Evolutionary conservation across 352 stramenopile genomes (phyloP), one percentile per base, ranked within the genome.

Genomic region (Phytophthora meadii): DNA sequence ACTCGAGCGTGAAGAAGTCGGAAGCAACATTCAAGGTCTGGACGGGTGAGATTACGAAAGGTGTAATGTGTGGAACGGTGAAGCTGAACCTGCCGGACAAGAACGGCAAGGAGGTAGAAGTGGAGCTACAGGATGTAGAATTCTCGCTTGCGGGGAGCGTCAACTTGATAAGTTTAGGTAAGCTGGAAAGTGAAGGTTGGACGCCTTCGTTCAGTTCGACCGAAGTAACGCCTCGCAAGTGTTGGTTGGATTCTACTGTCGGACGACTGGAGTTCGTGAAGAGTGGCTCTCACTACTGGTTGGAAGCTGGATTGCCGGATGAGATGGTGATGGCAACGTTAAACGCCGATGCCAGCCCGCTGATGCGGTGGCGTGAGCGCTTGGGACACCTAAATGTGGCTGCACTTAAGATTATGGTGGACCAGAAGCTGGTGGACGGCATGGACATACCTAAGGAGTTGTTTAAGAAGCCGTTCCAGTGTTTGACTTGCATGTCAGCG

Each of bases 391-490:
- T 52, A 3, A 4, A 52, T 3, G 30, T 44, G 0, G 2, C 48
- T 12, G 48, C 30, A 0, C 44, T 54, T 3, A 54, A 54, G 30
- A 1, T 0, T 2, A 42, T 44, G 48, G 1, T 54, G 48, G 30
- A 42, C 11, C 6, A 9, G 0, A 10, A 12, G 1, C 4, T 42
- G 2, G 30, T 54, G 1, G 8, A 7, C 0, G 28, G 17, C 3
- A 44, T 54, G 17, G n/a, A 19, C 3, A 54, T 54, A 14, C 30
- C 30, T 0, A 1, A 9, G 5, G 48, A 32, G 4, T 5, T 54
- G 17, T 44, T 54, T 17, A 54, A 54, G 30, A 54, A 54, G 30
- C 32, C 42, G 7, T 54, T 54, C 9, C 2, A 12, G 2, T 42
- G 48, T 32, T 1, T 54, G 2, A 54, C 28, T 2, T 54, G 30